Evolutionary conservation across 2,329 filamentous ascomycete genomes (phyloP).

Genomic region (Fusarium irregulare): DNA sequence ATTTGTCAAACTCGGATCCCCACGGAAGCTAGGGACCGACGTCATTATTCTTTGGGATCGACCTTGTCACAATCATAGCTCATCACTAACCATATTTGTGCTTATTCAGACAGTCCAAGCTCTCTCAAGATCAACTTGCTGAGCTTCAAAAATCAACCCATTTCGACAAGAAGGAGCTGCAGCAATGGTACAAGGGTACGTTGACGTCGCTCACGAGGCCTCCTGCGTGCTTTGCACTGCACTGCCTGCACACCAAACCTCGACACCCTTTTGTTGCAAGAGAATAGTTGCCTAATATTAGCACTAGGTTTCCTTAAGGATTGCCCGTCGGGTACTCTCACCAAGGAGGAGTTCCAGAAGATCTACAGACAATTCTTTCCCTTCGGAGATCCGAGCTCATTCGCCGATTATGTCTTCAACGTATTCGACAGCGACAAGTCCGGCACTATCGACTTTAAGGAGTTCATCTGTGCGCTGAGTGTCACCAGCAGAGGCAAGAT

Average conservation of each 20-base stretch:
- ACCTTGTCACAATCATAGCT: slow-evolving; percentile 15
- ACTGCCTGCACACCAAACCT: not conserved
- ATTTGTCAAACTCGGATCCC: slow-evolving; percentile 38
- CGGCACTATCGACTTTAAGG: slow-evolving; percentile 98
- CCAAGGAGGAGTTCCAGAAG: slow-evolving; percentile 99
- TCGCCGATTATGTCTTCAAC: slow-evolving; percentile 99
- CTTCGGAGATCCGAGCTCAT: slow-evolving; percentile 95
- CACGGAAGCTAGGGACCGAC: slow-evolving; percentile 38
- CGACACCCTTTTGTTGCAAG: not conserved
- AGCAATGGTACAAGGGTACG: slow-evolving; percentile 99
- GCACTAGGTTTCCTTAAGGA: slow-evolving; percentile 92
- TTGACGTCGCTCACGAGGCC: slow-evolving; percentile 8
- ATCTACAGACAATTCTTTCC: slow-evolving; percentile 99
- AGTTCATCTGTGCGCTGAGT: slow-evolving; percentile 98
- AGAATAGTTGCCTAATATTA: slow-evolving; percentile 27
- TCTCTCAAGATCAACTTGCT: slow-evolving; percentile 93
- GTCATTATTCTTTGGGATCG: slow-evolving; percentile 39
- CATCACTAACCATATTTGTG: slow-evolving; percentile 36
- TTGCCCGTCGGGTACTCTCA: slow-evolving; percentile 95
- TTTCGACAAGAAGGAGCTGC: slow-evolving; percentile 99
- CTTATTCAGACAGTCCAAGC: slow-evolving; percentile 87
- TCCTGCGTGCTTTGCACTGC: slow-evolving; percentile 1
- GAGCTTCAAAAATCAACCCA: slow-evolving; percentile 97
- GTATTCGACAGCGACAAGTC: slow-evolving; percentile 98
- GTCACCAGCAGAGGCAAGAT: slow-evolving; percentile 98